Conservation (phyloP, 2,329 filamentous ascomycete species). For the Penicillium sclerotigenum region DNA sequence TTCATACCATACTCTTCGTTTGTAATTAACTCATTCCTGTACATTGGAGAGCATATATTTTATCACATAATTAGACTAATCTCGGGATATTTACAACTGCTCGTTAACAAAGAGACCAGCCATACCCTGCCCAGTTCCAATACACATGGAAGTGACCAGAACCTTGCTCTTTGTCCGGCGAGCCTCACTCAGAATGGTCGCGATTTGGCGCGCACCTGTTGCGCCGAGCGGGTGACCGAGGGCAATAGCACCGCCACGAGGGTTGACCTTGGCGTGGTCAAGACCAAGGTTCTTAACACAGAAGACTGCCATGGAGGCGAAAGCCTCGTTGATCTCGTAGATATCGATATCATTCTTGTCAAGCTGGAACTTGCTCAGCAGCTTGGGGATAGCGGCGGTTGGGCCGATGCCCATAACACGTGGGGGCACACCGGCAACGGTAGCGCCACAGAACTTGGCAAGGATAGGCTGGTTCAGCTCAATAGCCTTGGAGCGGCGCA, state of each 20-base stretch:
- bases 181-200: slow-evolving; percentile 83
- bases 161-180: slow-evolving; percentile 85
- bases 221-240: slow-evolving; percentile 87
- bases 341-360: slow-evolving; percentile 80
- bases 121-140: slow-evolving; percentile 66
- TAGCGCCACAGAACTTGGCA: slow-evolving; percentile 90
- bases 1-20: neutral
- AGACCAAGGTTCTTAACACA: slow-evolving; percentile 67
- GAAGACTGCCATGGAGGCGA: slow-evolving; percentile 97
- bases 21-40: neutral
- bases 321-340: slow-evolving; percentile 94
- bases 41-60: neutral
- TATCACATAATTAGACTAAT: neutral
- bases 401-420: slow-evolving; percentile 88
- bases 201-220: slow-evolving; percentile 84
- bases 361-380: slow-evolving; percentile 75
- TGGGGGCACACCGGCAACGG: slow-evolving; percentile 83
- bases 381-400: slow-evolving; percentile 67
- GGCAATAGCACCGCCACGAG: slow-evolving; percentile 88
- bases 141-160: slow-evolving; percentile 86
- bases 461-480: slow-evolving; percentile 86
- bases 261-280: slow-evolving; percentile 75
- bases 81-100: slow-evolving; percentile 42
- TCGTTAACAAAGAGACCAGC: slow-evolving; percentile 65
- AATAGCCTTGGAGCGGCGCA: slow-evolving; percentile 88